Conservation (phyloP, 352 stramenopile species). For the Globisporangium emineosum region DNA sequence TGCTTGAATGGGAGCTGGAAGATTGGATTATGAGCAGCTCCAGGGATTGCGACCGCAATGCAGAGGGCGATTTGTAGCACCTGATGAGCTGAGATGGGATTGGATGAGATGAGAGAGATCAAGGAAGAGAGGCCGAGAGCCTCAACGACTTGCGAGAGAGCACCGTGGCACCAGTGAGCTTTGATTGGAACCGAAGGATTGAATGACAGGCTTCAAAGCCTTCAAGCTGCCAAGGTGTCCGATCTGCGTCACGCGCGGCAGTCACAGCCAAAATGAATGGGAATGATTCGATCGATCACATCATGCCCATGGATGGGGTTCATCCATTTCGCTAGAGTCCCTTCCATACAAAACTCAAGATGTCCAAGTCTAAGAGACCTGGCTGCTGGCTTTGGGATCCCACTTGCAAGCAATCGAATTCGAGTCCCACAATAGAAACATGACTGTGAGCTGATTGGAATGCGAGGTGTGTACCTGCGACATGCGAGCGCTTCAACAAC, state of each 20-base stretch:
- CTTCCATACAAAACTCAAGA: not conserved
- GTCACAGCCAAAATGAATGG: not conserved
- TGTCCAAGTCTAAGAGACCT: not conserved
- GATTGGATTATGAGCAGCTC: conserved; percentile 19
- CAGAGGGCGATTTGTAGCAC: not conserved
- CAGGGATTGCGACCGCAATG: not conserved
- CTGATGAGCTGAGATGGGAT: not conserved
- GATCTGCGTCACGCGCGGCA: not conserved
- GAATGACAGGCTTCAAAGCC: not conserved
- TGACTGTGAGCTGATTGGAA: too few species aligned
- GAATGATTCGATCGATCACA: not conserved
- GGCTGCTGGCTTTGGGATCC: not conserved
- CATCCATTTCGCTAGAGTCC: not conserved
- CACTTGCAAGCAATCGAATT: too few species aligned
- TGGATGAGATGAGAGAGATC: not conserved
- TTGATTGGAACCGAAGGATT: not conserved
- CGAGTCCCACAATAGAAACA: too few species aligned
- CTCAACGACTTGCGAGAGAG: not conserved
- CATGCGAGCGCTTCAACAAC: too few species aligned
- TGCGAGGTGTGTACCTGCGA: too few species aligned
- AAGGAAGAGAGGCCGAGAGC: not conserved
- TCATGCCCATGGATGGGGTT: not conserved
- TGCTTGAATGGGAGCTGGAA: conserved; percentile 18
- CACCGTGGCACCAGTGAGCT: too few species aligned
- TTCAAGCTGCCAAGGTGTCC: not conserved